Base-by-base conservation (phyloP, 2,329 filamentous ascomycete species). In the Cladophialophora exuberans region DNA sequence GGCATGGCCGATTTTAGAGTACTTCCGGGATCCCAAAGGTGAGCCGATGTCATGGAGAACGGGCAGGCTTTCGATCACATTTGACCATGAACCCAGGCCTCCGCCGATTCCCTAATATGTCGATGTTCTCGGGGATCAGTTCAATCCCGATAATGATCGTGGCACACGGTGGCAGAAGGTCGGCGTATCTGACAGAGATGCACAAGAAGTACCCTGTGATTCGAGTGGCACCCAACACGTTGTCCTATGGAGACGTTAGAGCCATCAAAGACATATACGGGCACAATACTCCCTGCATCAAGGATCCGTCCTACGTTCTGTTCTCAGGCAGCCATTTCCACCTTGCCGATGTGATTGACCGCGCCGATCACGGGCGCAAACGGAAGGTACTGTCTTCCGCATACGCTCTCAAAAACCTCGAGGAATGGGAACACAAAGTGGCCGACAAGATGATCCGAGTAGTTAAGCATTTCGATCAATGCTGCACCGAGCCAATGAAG, bases 141-240 rank as follows among this genome's bases (percentile, higher is more conserved):
- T 72, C 75, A 38, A 59, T 81, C 2, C 72, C 76, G 0, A 80
- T 55, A 31, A 57, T 61, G 20, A 44, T 52, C 6, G 56, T 61
- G 18, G 57, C 64, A 15, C 60, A 64, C 22, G 61, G 54, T 7
- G 64, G 65, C 7, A 59, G 61, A 20, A 62, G 66, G 35, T 64
- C 63, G 2, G 35, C 42, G 1, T 47, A 28, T 4, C 48, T 66
- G 2, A 41, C 60, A 9, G 53, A 67, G 43, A 59, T 60, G 2
- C 65, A 68, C 67, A 78, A 79, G 15, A 80, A 88, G 63, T 78
- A 90, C 72, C 48, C 54, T 15, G 49, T 57, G n/a, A 52, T 57
- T 11, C 42, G 54, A 3, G 53, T 42, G 9, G 54, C 48, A 10
- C 55, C 55, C 3, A 58, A 44, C 25, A 46, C 51, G 7, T 41